A percentile compares a stretch with the other conserved stretches of the same genome.
These are phyloP conservation scores for Ormosia semicastrata DNA, from an alignment of 306 rosid genomes.

Conservation along the genomic window DNA sequence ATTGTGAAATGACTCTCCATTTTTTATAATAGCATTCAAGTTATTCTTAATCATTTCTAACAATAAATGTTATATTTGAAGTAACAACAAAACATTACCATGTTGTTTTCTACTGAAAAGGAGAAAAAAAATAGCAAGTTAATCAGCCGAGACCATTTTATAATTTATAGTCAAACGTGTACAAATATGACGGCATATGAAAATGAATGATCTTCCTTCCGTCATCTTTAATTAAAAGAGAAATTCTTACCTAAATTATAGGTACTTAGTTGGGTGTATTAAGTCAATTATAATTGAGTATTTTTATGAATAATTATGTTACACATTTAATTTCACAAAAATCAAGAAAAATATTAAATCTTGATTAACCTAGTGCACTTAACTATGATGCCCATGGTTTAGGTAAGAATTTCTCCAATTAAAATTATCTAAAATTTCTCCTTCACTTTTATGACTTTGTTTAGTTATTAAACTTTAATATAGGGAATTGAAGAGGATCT, in stretches of 20 bases:
- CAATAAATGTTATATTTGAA: neutral
- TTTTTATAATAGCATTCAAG: neutral
- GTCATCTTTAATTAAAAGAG: neutral
- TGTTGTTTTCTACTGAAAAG: neutral
- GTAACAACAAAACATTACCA: neutral
- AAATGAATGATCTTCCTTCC: neutral
- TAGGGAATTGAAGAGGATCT: neutral
- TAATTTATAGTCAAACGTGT: neutral
- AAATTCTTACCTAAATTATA: no score
- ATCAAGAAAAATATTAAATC: no score
- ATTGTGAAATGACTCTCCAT: no score
- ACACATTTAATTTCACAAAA: no score
- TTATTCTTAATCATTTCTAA: neutral
- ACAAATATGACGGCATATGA: neutral
- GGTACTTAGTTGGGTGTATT: no score
- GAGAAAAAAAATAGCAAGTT: neutral
- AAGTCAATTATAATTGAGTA: no score
- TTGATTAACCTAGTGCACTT: no score
- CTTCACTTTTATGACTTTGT: neutral
- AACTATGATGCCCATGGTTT: no score
- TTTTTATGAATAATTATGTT: no score
- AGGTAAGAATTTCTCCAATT: no score
- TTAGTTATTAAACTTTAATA: neutral
- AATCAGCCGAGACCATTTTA: neutral
- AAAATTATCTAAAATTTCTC: neutral